Conservation (phyloP, 1,284 basidiomycete genomes). For the Ustanciosporium gigantosporum region DNA sequence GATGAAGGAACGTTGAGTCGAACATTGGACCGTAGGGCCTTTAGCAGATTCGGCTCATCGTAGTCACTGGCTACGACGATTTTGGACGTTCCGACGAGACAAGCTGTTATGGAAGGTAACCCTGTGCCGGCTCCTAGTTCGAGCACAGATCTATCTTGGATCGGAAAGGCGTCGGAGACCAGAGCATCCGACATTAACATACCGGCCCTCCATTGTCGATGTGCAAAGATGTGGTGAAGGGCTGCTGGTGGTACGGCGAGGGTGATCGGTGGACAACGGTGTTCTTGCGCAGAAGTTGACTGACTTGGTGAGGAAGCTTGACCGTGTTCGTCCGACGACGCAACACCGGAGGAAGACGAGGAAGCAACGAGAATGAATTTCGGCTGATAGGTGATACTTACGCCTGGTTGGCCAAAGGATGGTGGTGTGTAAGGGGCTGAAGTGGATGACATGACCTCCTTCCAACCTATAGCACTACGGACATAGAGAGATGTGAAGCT, state of each 20-base stretch:
- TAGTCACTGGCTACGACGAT: conserved; percentile 55
- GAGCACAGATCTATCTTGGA: conserved; percentile 22
- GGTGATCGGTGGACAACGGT: conserved; percentile 11
- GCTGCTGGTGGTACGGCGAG: conserved; percentile 52
- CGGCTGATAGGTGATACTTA: conserved; percentile 40
- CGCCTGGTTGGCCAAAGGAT: conserved; percentile 38
- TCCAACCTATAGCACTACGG: too few species aligned
- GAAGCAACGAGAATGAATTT: conserved; percentile 6
- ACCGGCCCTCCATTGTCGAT: conserved; percentile 59
- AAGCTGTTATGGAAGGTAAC: conserved; percentile 49
- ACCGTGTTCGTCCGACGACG: too few species aligned
- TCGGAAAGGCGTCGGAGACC: conserved; percentile 28
- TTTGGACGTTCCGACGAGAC: conserved; percentile 8
- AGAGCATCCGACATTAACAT: conserved; percentile 57
- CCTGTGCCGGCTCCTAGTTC: conserved; percentile 56
- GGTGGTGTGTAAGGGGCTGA: conserved; percentile 27
- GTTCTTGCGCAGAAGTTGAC: neutral
- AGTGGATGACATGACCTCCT: too few species aligned
- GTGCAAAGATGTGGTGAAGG: conserved; percentile 57
- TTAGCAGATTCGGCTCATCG: conserved; percentile 48
- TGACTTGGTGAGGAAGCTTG: too few species aligned
- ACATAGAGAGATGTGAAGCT: too few species aligned
- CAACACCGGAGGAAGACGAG: too few species aligned
- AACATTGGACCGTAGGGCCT: conserved; percentile 49
- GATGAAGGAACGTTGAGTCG: conserved; percentile 6